Evolutionary conservation across 2,329 filamentous ascomycete genomes (phyloP).

Genomic region (Epichloe sylvatica): DNA sequence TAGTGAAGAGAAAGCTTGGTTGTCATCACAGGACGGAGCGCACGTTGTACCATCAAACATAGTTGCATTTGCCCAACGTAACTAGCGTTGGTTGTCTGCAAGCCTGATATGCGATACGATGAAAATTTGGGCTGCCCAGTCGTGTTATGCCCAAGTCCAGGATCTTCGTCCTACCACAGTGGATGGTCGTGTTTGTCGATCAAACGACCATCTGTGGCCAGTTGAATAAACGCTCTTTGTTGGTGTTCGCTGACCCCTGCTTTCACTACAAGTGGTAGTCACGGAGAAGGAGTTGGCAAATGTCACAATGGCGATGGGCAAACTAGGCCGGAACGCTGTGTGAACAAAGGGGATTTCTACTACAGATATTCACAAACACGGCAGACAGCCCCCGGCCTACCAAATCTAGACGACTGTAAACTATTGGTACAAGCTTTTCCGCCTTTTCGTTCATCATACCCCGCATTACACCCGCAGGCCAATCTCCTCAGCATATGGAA

Average conservation of each 20-base stretch:
- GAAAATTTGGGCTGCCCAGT: not conserved
- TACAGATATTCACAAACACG: conserved; percentile 32
- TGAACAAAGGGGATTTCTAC: conserved; percentile 26
- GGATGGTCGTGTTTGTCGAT: not conserved
- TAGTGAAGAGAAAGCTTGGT: not conserved
- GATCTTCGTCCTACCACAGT: not conserved
- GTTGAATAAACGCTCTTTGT: not conserved
- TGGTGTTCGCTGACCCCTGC: not conserved
- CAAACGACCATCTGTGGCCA: not conserved
- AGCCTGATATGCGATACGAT: not conserved
- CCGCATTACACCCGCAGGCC: conserved; percentile 76
- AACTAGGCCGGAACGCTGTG: conserved; percentile 3
- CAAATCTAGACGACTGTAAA: conserved; percentile 24
- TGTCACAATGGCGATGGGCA: not conserved
- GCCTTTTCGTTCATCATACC: conserved; percentile 12
- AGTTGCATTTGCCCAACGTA: not conserved
- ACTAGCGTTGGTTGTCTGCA: not conserved
- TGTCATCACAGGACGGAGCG: not conserved
- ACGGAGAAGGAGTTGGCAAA: not conserved
- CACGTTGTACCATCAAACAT: not conserved
- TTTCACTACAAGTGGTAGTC: not conserved
- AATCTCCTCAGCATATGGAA: conserved; percentile 89
- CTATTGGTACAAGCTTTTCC: conserved; percentile 30
- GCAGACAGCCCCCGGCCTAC: conserved; percentile 13
- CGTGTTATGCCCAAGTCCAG: not conserved